Evolutionary conservation across 2,329 filamentous ascomycete species (phyloP), one percentile per base, ranked within the genome.

Genomic region (Aspergillus carbonarius): DNA sequence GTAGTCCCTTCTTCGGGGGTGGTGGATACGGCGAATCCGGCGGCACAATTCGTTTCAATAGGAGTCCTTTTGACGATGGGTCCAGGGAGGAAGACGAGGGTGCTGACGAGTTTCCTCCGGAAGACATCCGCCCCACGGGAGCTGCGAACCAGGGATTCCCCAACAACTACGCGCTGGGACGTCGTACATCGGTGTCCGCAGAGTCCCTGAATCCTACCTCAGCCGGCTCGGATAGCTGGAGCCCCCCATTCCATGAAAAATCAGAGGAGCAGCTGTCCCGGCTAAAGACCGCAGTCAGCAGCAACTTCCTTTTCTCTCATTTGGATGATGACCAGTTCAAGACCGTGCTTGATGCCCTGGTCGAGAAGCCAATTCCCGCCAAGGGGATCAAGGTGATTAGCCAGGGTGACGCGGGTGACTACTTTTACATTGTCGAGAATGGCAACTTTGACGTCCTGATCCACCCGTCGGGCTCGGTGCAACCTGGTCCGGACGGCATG

Each of bases 341-440:
- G 52, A 92, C 95, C 68, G 92, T 98, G 46, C 83, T 99, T 12
- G 91, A 92, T 51, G 95, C 95, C 3, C 81, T 99, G 66, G 88
- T 96, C 60, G 95, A 99, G 78, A 98, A 98, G 77, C 90, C 91
- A 6, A 96, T 98, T 68, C 95, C 95, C 1, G 91, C 92, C 63
- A 96, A 95, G 78, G 93, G 87, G 65, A 88, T 88, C 73, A 83
- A 96, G 83, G 92, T 99, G 59, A 98, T 99, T 66, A 89, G 88
- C 51, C 95, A 99, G 79, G 95, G 95, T 56, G 95, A 98, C 70
- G 89, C 93, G 0, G 95, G 95, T 44, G 95, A 99, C 77, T 98
- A 90, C 80, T 99, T 99, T 79, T 99, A 99, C 75, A 88, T 99
- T 25, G 92, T 98, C 17, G 95, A 99, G 75, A 90, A 88, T 64